A percentile compares a stretch with the other conserved stretches of the same genome.
Evolutionary conservation across 2,329 filamentous ascomycete genomes (phyloP).

Genomic region (Xylariaceae sp.): DNA sequence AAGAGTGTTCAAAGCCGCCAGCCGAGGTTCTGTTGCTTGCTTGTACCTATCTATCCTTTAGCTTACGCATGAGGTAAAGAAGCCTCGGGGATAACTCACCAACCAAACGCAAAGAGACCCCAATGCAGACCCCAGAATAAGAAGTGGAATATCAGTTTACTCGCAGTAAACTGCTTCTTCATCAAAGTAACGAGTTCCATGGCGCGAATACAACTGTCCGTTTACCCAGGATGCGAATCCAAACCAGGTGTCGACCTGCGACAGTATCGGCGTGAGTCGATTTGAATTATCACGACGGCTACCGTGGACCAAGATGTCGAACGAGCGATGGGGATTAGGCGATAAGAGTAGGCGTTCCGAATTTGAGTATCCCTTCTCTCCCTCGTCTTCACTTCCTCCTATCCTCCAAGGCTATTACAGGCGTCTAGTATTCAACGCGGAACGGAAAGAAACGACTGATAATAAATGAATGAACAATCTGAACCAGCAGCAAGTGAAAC

Average conservation of each 20-base stretch:
- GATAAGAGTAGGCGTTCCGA: constrained; percentile 16
- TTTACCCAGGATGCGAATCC: constrained; percentile 39
- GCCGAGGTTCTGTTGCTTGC: constrained; percentile 69
- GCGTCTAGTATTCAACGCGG: constrained; percentile 33
- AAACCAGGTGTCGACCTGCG: constrained; percentile 62
- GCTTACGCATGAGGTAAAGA: background rate
- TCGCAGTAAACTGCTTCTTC: constrained; percentile 69
- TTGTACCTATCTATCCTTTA: constrained; percentile 67
- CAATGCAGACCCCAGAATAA: constrained; percentile 82
- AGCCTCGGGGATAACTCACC: constrained; percentile 59
- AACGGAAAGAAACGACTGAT: constrained; percentile 38
- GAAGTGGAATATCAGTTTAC: constrained; percentile 79
- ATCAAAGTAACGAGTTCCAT: constrained; percentile 49
- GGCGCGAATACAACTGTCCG: constrained; percentile 43
- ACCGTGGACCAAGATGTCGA: constrained; percentile 26
- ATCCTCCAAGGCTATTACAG: constrained; percentile 11
- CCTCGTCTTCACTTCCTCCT: constrained; percentile 10
- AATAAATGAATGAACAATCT: constrained; percentile 57
- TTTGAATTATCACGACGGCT: constrained; percentile 28
- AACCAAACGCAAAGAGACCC: constrained; percentile 82
- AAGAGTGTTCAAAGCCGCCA: constrained; percentile 81
- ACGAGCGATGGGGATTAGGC: constrained; percentile 24
- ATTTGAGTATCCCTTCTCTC: constrained; percentile 20
- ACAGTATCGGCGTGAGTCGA: constrained; percentile 46
- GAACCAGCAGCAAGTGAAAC: constrained; percentile 63